Percentiles rank a stretch among this genome's conserved stretches.
Conservation (phyloP, 306 rosid species). For the Cicer cuneatum region DNA sequence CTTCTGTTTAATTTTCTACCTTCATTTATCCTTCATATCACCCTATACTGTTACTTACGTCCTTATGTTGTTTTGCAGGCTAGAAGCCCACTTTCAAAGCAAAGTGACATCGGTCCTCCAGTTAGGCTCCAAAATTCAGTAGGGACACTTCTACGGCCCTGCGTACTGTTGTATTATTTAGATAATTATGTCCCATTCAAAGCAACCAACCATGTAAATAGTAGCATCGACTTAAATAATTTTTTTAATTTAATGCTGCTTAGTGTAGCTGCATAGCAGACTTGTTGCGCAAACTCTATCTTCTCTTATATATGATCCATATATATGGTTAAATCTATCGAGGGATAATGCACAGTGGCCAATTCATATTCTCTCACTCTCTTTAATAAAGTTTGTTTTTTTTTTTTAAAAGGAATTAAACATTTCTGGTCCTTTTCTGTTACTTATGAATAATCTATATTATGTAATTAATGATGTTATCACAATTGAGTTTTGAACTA, state of each 20-base stretch:
- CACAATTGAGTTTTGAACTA: neutral
- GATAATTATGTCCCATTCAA: neutral
- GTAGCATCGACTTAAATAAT: neutral
- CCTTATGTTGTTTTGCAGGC: conserved; percentile 52
- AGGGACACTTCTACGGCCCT: conserved; percentile 23
- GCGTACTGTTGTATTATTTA: neutral
- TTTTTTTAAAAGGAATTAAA: neutral
- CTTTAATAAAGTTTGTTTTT: neutral
- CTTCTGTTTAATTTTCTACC: neutral
- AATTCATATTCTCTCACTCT: neutral
- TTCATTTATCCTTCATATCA: neutral
- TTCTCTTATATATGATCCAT: neutral
- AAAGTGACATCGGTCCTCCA: conserved; percentile 79
- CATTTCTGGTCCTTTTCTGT: neutral
- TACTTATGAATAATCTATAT: too few relatives aligned
- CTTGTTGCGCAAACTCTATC: neutral
- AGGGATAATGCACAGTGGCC: neutral
- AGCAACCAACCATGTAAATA: neutral
- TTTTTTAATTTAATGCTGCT: neutral
- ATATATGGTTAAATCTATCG: neutral
- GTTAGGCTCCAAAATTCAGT: conserved; percentile 69
- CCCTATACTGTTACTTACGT: neutral
- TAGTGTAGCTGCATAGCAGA: neutral
- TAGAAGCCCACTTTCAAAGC: conserved; percentile 76
- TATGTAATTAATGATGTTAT: neutral